Conservation (phyloP, 2,329 filamentous ascomycete genomes). For the Penicillium hordei region DNA sequence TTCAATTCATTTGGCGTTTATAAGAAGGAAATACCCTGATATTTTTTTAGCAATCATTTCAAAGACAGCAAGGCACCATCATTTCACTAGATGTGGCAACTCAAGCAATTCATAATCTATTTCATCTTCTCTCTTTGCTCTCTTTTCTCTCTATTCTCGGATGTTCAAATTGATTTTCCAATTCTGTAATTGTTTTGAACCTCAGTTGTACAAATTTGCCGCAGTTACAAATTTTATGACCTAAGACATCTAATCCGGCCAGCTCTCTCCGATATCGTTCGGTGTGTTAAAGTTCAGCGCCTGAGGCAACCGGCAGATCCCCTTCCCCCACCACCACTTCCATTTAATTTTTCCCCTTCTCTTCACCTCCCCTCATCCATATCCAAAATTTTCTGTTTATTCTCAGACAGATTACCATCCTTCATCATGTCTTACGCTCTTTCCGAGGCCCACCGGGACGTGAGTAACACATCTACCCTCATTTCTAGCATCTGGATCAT, state of each 20-base stretch:
- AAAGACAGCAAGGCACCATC: neutral
- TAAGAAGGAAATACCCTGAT: slow-evolving; percentile 10
- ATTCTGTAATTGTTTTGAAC: neutral
- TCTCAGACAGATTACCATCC: slow-evolving; percentile 13
- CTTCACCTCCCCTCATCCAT: slow-evolving; percentile 8
- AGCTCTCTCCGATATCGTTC: slow-evolving; percentile 13
- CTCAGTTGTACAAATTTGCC: neutral
- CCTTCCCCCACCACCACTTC: slow-evolving; percentile 26
- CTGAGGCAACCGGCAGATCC: slow-evolving; percentile 23
- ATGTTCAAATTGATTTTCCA: neutral
- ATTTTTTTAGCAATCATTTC: slow-evolving; percentile 3
- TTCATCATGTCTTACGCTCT: slow-evolving; percentile 60
- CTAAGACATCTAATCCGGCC: slow-evolving; percentile 4
- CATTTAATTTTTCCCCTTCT: slow-evolving; percentile 18
- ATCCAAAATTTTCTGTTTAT: slow-evolving; percentile 8
- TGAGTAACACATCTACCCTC: slow-evolving; percentile 41
- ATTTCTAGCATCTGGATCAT: slow-evolving; percentile 18
- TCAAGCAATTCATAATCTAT: neutral
- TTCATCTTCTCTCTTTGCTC: neutral
- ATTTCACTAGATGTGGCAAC: neutral
- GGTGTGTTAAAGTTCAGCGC: slow-evolving; percentile 3
- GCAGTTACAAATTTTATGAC: slow-evolving; percentile 4
- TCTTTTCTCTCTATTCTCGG: neutral
- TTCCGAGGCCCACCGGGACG: slow-evolving; percentile 65
- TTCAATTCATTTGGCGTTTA: slow-evolving; percentile 5